phyloP scores from a whole-genome alignment of 176 grass and related monocot species.

The Elymus sibiricus region DNA sequence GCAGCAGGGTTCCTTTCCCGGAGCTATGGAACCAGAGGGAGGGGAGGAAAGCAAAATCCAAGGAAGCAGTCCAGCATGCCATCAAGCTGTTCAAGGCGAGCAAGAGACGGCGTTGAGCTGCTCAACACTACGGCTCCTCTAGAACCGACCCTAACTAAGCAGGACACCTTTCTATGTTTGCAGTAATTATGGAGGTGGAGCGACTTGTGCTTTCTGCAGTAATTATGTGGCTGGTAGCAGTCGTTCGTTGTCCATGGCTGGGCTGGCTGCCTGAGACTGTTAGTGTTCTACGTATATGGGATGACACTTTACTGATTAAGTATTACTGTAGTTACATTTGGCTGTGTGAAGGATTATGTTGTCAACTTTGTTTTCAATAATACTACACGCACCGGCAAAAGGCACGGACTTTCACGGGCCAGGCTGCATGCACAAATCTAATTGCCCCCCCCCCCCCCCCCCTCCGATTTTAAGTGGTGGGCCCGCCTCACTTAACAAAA shows the following conservation, averaged over 20 bases:
- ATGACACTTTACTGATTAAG: neutral
- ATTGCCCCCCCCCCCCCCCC: too few species aligned
- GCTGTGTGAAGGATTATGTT: neutral
- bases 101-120: conserved; percentile 34
- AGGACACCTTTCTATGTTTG: neutral
- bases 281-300: neutral
- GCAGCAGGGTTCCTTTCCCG: conserved; percentile 24
- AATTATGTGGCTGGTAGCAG: neutral
- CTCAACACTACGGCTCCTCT: neutral
- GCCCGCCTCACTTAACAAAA: too few species aligned
- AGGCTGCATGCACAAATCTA: too few species aligned
- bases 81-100: conserved; percentile 26
- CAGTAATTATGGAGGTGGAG: neutral
- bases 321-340: neutral
- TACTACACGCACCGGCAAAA: too few species aligned
- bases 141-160: neutral
- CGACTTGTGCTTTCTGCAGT: neutral
- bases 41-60: conserved; percentile 32
- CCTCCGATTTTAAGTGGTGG: too few species aligned
- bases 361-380: too few species aligned
- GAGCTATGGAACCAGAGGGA: conserved; percentile 61
- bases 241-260: neutral
- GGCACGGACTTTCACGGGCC: too few species aligned
- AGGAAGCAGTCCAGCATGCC: conserved; percentile 37
- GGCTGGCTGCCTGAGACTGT: neutral